A percentile compares a stretch with the other conserved stretches of the same genome.
Evolutionary conservation across 768 basidiomycete species (phyloP).

Genomic region (Lactarius sp.): DNA sequence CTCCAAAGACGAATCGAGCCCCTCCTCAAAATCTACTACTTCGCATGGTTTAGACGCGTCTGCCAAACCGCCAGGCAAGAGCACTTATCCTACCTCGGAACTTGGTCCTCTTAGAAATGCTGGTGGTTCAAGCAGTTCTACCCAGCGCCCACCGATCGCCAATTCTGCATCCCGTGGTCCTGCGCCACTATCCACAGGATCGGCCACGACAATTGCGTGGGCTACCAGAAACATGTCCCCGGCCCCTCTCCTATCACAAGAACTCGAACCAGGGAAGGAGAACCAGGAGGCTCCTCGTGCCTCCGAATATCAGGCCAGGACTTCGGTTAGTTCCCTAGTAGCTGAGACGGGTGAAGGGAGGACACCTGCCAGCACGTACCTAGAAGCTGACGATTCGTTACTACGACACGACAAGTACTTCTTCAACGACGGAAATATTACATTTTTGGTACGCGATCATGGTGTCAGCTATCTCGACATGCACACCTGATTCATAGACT

Average conservation of each 20-base stretch:
- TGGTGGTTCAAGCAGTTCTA: neutral
- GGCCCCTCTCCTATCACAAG: neutral
- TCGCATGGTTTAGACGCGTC: too few relatives aligned
- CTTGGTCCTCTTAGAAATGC: neutral
- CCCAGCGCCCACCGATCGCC: neutral
- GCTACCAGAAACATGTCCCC: neutral
- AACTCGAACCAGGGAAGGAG: neutral
- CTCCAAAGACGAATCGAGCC: too few relatives aligned
- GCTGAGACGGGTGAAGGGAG: neutral
- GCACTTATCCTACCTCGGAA: neutral
- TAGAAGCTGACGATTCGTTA: neutral
- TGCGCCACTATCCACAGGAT: neutral
- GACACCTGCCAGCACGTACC: neutral
- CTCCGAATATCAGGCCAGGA: neutral
- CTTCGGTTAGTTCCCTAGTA: too few relatives aligned
- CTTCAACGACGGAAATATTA: constrained; percentile 5
- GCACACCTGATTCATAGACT: neutral
- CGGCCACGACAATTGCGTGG: neutral
- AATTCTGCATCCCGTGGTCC: neutral
- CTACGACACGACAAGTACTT: constrained; percentile 7
- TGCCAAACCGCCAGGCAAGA: too few relatives aligned
- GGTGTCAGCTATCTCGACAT: neutral
- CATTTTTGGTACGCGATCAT: neutral
- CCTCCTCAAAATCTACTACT: too few relatives aligned
- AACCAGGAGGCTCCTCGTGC: too few relatives aligned